phyloP scores from a whole-genome alignment of 2,329 filamentous ascomycete species.

The Trichophyton verrucosum region DNA sequence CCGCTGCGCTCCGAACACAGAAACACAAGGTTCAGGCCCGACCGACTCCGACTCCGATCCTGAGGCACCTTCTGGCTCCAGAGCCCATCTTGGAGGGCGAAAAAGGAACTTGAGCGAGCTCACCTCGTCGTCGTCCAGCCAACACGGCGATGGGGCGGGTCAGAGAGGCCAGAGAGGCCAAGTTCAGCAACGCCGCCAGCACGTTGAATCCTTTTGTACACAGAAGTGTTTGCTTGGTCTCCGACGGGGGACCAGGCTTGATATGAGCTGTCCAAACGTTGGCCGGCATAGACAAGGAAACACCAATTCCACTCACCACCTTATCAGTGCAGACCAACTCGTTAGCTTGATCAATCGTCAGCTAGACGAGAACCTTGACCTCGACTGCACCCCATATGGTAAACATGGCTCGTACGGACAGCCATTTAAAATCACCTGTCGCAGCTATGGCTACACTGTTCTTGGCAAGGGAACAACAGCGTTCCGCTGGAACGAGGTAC shows the following conservation, averaged over 20 bases:
- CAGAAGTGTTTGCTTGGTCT: conserved; percentile 20
- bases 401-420: conserved; percentile 18
- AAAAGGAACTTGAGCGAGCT: neutral
- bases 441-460: conserved; percentile 17
- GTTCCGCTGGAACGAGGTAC: conserved; percentile 17
- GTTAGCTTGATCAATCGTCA: conserved; percentile 17
- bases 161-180: neutral
- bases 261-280: conserved; percentile 19
- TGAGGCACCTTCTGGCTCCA: neutral
- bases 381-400: conserved; percentile 20
- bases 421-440: conserved; percentile 21
- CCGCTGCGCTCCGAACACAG: conserved; percentile 12
- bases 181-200: conserved; percentile 3
- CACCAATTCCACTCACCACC: conserved; percentile 12
- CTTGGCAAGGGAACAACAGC: conserved; percentile 24
- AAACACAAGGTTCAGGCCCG: conserved; percentile 8
- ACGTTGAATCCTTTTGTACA: conserved; percentile 18
- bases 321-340: conserved; percentile 13
- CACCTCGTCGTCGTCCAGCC: neutral
- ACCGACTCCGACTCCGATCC: conserved; percentile 9
- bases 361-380: conserved; percentile 19
- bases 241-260: conserved; percentile 13
- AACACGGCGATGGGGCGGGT: neutral
- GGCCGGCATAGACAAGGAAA: conserved; percentile 12
- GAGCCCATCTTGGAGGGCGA: neutral